A percentile compares a stretch with the other conserved stretches of the same genome.
Conservation (phyloP, 2,329 filamentous ascomycete species). For the Trichoderma cornu-damae region DNA sequence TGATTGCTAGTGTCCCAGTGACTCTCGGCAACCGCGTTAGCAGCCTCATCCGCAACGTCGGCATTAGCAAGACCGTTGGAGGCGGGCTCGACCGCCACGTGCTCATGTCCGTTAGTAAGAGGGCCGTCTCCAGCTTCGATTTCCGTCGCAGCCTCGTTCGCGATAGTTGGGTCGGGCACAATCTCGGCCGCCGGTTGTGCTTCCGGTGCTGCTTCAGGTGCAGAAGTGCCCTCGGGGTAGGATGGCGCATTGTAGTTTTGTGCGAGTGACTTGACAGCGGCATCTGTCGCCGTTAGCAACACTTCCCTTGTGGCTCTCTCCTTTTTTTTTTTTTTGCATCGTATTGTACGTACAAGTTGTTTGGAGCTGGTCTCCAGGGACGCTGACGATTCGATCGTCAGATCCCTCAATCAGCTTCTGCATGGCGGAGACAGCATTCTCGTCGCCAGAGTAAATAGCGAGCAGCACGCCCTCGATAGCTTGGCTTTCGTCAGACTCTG, state of each 20-base stretch:
- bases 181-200: slow-evolving; percentile 32
- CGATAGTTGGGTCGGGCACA: slow-evolving; percentile 60
- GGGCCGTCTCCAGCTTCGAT: slow-evolving; percentile 47
- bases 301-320: neutral
- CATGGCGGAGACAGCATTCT: slow-evolving; percentile 67
- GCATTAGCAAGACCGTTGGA: slow-evolving; percentile 45
- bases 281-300: slow-evolving; percentile 30
- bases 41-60: slow-evolving; percentile 47
- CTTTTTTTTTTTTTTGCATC: no score
- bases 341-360: slow-evolving; percentile 60
- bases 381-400: slow-evolving; percentile 60
- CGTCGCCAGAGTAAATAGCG: slow-evolving; percentile 73
- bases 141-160: slow-evolving; percentile 63
- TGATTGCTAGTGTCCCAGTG: slow-evolving; percentile 55
- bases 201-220: slow-evolving; percentile 30
- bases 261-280: slow-evolving; percentile 40
- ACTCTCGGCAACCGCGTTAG: slow-evolving; percentile 58
- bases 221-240: slow-evolving; percentile 30
- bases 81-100: slow-evolving; percentile 34
- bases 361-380: slow-evolving; percentile 58
- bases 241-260: slow-evolving; percentile 48
- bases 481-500: slow-evolving; percentile 64
- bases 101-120: slow-evolving; percentile 40
- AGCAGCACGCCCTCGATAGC: slow-evolving; percentile 76
- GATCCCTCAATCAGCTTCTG: slow-evolving; percentile 70